Evolutionary conservation across 129 eudicot genomes (phyloP).

Genomic region (Chrysanthemum makinoi): DNA sequence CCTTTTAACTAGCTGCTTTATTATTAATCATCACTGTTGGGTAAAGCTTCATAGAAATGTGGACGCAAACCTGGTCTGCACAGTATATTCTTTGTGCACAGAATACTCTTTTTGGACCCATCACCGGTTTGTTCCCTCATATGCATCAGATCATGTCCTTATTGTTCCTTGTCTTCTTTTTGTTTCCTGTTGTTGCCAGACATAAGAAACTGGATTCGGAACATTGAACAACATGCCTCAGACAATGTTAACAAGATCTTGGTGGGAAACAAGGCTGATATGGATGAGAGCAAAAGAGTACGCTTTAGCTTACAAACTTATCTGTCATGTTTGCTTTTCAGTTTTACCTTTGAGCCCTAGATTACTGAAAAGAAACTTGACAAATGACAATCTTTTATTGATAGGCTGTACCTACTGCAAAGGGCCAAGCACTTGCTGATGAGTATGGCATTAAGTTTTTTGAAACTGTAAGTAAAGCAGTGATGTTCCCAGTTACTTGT

Average conservation of each 20-base stretch:
- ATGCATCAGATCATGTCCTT: no score
- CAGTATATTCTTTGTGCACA: no score
- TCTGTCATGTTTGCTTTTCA: background rate
- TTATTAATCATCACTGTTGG: background rate
- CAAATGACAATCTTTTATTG: background rate
- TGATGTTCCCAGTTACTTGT: background rate
- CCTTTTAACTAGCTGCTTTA: background rate
- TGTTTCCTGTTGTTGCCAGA: constrained; percentile 22
- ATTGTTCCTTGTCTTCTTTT: background rate
- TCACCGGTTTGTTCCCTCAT: no score
- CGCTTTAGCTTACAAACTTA: background rate
- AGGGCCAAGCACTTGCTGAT: constrained; percentile 69
- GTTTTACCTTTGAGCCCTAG: background rate
- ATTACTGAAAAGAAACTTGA: background rate
- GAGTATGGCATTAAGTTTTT: constrained; percentile 66
- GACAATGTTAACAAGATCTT: constrained; percentile 62
- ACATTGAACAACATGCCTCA: constrained; percentile 66
- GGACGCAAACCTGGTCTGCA: background rate
- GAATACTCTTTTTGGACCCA: no score
- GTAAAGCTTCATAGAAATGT: background rate
- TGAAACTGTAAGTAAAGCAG: constrained; percentile 51
- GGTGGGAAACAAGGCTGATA: constrained; percentile 62
- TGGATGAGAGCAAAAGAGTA: constrained; percentile 70
- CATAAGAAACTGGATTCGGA: constrained; percentile 64
- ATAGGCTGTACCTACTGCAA: constrained; percentile 66